These are phyloP conservation scores for Trametes elegans DNA, from an alignment of 768 basidiomycete genomes.

Conservation along the genomic window DNA sequence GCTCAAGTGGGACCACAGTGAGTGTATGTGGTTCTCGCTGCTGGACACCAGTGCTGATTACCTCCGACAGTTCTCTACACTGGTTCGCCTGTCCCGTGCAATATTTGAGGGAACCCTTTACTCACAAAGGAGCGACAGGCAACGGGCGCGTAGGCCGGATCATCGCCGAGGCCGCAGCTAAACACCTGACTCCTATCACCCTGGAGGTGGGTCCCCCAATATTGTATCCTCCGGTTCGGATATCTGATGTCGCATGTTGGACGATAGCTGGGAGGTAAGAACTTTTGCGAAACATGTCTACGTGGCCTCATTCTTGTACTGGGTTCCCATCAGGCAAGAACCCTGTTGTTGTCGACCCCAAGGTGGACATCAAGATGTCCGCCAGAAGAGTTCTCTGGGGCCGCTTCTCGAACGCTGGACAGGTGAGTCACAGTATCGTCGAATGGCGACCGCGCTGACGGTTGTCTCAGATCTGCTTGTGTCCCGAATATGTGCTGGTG, in stretches of 20 bases:
- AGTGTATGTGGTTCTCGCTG: slow-evolving; percentile 23
- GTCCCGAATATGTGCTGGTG: slow-evolving; percentile 54
- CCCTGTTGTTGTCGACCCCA: slow-evolving; percentile 67
- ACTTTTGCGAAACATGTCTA: background rate
- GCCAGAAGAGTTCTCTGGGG: slow-evolving; percentile 79
- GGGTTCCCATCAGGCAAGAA: slow-evolving; percentile 47
- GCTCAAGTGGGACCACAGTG: slow-evolving; percentile 62
- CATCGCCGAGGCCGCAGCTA: slow-evolving; percentile 71
- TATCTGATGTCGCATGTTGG: background rate
- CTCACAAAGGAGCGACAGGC: slow-evolving; percentile 6
- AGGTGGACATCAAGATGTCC: slow-evolving; percentile 60
- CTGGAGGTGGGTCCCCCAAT: slow-evolving; percentile 40
- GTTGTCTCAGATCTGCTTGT: slow-evolving; percentile 58
- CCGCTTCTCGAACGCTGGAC: slow-evolving; percentile 68
- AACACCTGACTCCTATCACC: slow-evolving; percentile 67
- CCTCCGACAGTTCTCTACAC: slow-evolving; percentile 57
- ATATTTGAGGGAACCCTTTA: too few relatives aligned
- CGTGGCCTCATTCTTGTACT: background rate
- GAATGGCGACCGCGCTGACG: background rate
- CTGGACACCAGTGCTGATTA: background rate
- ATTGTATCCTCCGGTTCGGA: background rate
- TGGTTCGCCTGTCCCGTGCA: slow-evolving; percentile 16
- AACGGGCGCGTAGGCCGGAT: slow-evolving; percentile 44
- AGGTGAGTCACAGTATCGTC: slow-evolving; percentile 24
- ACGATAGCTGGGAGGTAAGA: slow-evolving; percentile 53